These are phyloP conservation scores for Pontederia crassipes DNA, from an alignment of 176 grass and related monocot species.

Conservation along the genomic window DNA sequence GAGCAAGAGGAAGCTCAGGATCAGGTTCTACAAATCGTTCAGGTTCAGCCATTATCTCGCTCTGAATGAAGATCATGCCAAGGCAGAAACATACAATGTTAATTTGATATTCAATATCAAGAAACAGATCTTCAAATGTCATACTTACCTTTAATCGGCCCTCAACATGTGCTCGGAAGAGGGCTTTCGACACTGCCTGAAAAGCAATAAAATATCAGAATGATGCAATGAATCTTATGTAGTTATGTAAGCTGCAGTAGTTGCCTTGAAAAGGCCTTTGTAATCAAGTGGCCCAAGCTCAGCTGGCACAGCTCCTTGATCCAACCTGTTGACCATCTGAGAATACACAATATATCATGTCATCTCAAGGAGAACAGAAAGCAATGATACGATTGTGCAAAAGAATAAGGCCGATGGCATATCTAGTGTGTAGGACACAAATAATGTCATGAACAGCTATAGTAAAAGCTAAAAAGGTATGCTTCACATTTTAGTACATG, in stretches of 20 bases:
- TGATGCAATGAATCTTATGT: slow-evolving; percentile 15
- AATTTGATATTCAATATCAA: slow-evolving; percentile 22
- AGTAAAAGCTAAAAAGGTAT: too few relatives aligned
- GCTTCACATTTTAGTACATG: too few relatives aligned
- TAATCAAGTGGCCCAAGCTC: slow-evolving; percentile 93
- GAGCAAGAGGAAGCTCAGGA: slow-evolving; percentile 88
- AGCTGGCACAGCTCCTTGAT: slow-evolving; percentile 64
- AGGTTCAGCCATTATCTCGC: slow-evolving; percentile 90
- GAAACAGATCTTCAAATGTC: slow-evolving; percentile 18
- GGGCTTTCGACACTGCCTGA: slow-evolving; percentile 80
- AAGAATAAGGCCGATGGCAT: too few relatives aligned
- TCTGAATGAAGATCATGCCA: slow-evolving; percentile 52
- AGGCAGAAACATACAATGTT: slow-evolving; percentile 2
- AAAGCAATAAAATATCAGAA: slow-evolving; percentile 23
- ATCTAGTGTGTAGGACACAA: too few relatives aligned
- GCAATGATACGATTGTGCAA: too few relatives aligned
- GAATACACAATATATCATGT: slow-evolving; percentile 3
- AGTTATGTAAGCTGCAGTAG: slow-evolving; percentile 14
- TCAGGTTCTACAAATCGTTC: slow-evolving; percentile 98
- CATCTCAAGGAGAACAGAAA: too few relatives aligned
- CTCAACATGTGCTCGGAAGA: slow-evolving; percentile 98
- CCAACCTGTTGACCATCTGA: slow-evolving; percentile 96
- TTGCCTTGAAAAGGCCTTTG: slow-evolving; percentile 80
- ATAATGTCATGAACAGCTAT: too few relatives aligned
- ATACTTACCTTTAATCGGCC: slow-evolving; percentile 85